Percentiles rank a stretch among this genome's conserved stretches.
These are phyloP conservation scores for Carex kokanica DNA, from an alignment of 176 grass and related monocot genomes.

Conservation along the genomic window DNA sequence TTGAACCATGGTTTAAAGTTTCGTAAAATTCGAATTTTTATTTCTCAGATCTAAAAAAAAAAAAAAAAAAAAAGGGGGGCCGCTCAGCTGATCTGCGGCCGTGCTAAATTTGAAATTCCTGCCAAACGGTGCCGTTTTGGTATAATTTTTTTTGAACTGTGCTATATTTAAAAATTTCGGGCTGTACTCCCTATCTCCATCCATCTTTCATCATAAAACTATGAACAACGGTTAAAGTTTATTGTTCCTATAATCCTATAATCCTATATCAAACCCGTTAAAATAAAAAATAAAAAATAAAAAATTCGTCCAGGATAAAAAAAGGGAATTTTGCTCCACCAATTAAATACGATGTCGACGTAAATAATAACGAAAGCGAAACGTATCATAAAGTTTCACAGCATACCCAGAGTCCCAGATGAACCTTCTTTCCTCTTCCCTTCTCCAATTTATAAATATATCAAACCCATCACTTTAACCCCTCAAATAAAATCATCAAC, in stretches of 20 bases:
- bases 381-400: background rate
- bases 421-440: background rate
- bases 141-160: too few relatives aligned
- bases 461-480: background rate
- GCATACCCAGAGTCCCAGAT: too few relatives aligned
- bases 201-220: too few relatives aligned
- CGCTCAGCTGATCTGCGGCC: too few relatives aligned
- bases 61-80: too few relatives aligned
- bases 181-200: too few relatives aligned
- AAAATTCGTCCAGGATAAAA: background rate
- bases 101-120: too few relatives aligned
- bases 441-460: background rate
- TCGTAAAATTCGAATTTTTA: too few relatives aligned
- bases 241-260: background rate
- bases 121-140: too few relatives aligned
- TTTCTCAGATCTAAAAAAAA: too few relatives aligned
- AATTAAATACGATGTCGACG: background rate
- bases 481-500: background rate
- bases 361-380: background rate
- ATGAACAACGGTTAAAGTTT: background rate
- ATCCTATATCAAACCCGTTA: background rate
- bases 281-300: background rate
- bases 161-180: too few relatives aligned
- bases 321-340: background rate
- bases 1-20: too few relatives aligned